These are phyloP conservation scores for Mytilinidion resinicola DNA, from an alignment of 495 filamentous ascomycete species.

Conservation along the genomic window DNA sequence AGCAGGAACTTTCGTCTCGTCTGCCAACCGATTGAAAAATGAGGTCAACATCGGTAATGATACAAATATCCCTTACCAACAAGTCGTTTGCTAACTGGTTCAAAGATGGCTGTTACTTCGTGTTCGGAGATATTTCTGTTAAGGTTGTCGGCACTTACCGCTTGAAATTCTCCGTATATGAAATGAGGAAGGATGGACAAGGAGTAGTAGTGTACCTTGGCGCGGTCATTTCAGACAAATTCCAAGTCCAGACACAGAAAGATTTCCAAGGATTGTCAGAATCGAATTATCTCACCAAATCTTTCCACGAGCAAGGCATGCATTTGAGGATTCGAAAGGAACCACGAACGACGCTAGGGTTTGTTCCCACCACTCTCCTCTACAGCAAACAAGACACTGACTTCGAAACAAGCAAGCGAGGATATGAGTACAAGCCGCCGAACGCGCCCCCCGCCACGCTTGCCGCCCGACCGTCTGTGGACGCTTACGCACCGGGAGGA, in stretches of 20 bases:
- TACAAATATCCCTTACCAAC: not conserved
- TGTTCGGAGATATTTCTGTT: slow-evolving; percentile 91
- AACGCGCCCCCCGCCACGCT: slow-evolving; percentile 4
- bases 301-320: slow-evolving; percentile 93
- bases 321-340: slow-evolving; percentile 76
- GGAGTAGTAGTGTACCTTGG: slow-evolving; percentile 58
- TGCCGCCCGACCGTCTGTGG: not conserved
- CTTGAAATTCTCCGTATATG: slow-evolving; percentile 80
- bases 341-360: slow-evolving; percentile 17
- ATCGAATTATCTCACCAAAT: slow-evolving; percentile 86
- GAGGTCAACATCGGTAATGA: slow-evolving; percentile 67
- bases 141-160: slow-evolving; percentile 72
- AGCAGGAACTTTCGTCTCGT: slow-evolving; percentile 80
- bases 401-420: not conserved
- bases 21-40: slow-evolving; percentile 88
- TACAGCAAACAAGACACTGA: not conserved
- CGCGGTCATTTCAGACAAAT: slow-evolving; percentile 64
- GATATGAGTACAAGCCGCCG: slow-evolving; percentile 5
- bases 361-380: not conserved
- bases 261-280: slow-evolving; percentile 83
- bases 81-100: not conserved
- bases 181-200: slow-evolving; percentile 59
- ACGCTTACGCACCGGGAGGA: too few species aligned
- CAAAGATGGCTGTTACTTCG: slow-evolving; percentile 85
- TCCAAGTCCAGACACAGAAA: slow-evolving; percentile 66